Conservation (phyloP, 2,329 filamentous ascomycete genomes). For the Lachnellula occidentalis region DNA sequence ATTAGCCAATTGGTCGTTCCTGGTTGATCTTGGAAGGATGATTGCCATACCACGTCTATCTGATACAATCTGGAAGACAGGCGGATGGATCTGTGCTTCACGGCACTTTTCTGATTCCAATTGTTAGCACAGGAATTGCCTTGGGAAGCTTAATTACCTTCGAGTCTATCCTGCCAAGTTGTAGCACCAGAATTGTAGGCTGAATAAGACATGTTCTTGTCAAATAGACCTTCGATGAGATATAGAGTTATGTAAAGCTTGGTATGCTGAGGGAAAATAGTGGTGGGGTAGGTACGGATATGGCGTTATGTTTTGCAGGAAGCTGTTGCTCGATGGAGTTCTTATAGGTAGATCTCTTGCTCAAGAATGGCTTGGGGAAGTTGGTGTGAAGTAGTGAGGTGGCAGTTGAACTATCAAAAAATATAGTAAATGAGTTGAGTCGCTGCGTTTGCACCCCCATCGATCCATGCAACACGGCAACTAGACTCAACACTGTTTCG, state of each 20-base stretch:
- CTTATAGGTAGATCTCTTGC: constrained; percentile 27
- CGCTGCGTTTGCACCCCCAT: constrained; percentile 26
- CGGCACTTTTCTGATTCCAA: constrained; percentile 50
- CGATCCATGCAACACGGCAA: constrained; percentile 29
- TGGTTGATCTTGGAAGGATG: background rate
- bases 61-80: constrained; percentile 66
- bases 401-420: constrained; percentile 24
- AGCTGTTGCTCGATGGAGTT: constrained; percentile 23
- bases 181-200: constrained; percentile 21
- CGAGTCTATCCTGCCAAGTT: constrained; percentile 35
- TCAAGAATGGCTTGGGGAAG: constrained; percentile 7
- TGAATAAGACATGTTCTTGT: constrained; percentile 28
- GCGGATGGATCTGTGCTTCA: constrained; percentile 45
- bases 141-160: constrained; percentile 29
- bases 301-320: constrained; percentile 31
- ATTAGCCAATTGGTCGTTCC: constrained; percentile 25
- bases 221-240: constrained; percentile 8
- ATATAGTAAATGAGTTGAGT: constrained; percentile 12
- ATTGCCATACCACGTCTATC: constrained; percentile 61
- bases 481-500: constrained; percentile 30
- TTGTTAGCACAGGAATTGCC: constrained; percentile 21
- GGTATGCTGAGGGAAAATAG: constrained; percentile 23
- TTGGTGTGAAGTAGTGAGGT: constrained; percentile 27
- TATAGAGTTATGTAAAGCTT: constrained; percentile 18
- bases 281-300: constrained; percentile 24